These are phyloP conservation scores for Suillus paluster DNA, from an alignment of 768 basidiomycete species.

Conservation along the genomic window DNA sequence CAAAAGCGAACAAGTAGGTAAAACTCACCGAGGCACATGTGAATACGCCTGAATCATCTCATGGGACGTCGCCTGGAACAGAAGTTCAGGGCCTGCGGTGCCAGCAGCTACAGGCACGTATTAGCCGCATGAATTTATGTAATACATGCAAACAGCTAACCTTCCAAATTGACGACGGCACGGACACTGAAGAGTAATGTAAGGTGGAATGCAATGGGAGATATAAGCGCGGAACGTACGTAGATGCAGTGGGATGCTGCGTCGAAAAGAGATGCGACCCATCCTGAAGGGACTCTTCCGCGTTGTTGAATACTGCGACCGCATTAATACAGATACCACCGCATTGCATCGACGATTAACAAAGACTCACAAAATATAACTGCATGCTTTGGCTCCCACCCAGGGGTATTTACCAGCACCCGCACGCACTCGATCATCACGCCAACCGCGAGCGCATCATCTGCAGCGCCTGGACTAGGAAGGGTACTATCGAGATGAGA, in stretches of 20 bases:
- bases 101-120: slow-evolving; percentile 67
- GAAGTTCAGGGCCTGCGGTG: slow-evolving; percentile 81
- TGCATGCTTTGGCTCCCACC: slow-evolving; percentile 74
- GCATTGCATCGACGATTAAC: not conserved
- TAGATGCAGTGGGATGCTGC: slow-evolving; percentile 75
- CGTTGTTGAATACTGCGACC: slow-evolving; percentile 86
- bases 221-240: slow-evolving; percentile 50
- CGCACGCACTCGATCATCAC: slow-evolving; percentile 91
- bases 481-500: slow-evolving; percentile 89
- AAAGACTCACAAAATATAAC: slow-evolving; percentile 76
- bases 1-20: not conserved
- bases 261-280: slow-evolving; percentile 93
- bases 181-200: slow-evolving; percentile 59
- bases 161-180: slow-evolving; percentile 90
- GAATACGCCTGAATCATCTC: slow-evolving; percentile 94
- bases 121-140: not conserved
- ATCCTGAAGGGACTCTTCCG: slow-evolving; percentile 94
- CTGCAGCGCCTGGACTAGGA: slow-evolving; percentile 87
- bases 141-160: slow-evolving; percentile 37
- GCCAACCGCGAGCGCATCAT: slow-evolving; percentile 87
- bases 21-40: slow-evolving; percentile 69
- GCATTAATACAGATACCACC: not conserved
- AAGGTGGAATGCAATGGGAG: slow-evolving; percentile 1
- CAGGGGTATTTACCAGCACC: slow-evolving; percentile 67
- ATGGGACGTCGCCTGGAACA: slow-evolving; percentile 95